These are phyloP conservation scores for Geotrichum ghanense DNA, from an alignment of 805 yeast genomes.

Conservation along the genomic window DNA sequence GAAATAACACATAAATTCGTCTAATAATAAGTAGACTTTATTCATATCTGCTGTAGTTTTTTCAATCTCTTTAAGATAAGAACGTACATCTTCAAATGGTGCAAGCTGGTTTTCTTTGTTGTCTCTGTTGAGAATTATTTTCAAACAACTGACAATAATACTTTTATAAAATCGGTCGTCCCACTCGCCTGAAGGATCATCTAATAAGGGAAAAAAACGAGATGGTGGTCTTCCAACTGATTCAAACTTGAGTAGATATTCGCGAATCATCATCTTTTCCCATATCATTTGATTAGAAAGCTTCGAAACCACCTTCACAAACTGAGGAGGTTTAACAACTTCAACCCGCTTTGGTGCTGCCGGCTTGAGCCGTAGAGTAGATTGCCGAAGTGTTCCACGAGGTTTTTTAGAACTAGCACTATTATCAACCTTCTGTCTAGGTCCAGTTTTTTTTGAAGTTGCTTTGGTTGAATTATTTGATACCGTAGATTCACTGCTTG, in stretches of 20 bases:
- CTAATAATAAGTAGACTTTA: conserved; percentile 23
- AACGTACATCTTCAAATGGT: conserved; percentile 4
- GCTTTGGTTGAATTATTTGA: too few species aligned
- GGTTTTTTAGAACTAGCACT: not conserved
- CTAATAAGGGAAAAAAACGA: conserved; percentile 22
- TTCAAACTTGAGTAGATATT: conserved; percentile 28
- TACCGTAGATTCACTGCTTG: too few species aligned
- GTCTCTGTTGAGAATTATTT: conserved; percentile 23
- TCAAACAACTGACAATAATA: conserved; percentile 21
- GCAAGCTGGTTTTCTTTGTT: conserved; percentile 17
- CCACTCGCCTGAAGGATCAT: conserved; percentile 28
- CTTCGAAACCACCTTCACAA: conserved; percentile 16
- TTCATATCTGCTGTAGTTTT: conserved; percentile 23
- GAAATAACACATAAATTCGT: conserved; percentile 14
- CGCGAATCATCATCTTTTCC: conserved; percentile 26
- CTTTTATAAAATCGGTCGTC: conserved; percentile 25
- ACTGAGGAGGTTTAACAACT: conserved; percentile 18
- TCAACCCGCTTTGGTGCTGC: not conserved
- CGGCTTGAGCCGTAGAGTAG: not conserved
- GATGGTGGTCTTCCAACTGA: conserved; percentile 25
- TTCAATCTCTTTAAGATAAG: conserved; percentile 22
- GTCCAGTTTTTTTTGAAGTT: not conserved
- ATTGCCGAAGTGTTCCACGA: not conserved
- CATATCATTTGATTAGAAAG: conserved; percentile 21
- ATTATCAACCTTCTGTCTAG: not conserved